Evolutionary conservation across 192 early-diverging fungal genomes (phyloP), one percentile per base, ranked within the genome.

Genomic region (Chytriomyces sp.): DNA sequence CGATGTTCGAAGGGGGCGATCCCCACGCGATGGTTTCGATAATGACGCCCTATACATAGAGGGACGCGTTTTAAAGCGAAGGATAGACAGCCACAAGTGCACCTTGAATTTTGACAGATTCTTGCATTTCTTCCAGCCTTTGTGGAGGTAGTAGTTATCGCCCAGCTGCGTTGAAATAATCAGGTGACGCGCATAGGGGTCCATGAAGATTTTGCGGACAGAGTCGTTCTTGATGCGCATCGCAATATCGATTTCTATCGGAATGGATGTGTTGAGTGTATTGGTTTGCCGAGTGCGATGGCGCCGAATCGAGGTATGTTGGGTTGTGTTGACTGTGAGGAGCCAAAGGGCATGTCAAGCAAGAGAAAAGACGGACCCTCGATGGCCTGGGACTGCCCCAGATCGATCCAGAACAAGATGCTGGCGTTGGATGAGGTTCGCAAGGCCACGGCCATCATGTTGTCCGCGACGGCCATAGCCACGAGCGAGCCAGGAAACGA

Each of bases 1-100:
- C 75, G 0, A 76, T 74, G 39, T 81, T 85, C 30, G 78, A 69
- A 5, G 77, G 7, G 19, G 68, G 80, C 58, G 86, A 84, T 44
- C 92, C 94, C 96, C 96, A 98, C 2, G 92, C 95, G n/a, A 98
- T 88, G 0, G 92, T 91, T 36, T 94, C 91, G 53, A 96, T 86
- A 22, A 89, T 77, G 61, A 95, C 82, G 17, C 89, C 92, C 86
- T 93, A 63, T 3, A n/a, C n/a, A n/a, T n/a, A n/a, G n/a, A n/a
- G n/a, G 26, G 25, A 28, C 28, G 3, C 2, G 44, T n/a, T 49
- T 49, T 49, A 31, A 55, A 78, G 52, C 31, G 25, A 25, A n/a
- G 58, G 32, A 37, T 4, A 4, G 37, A 71, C 28, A 28, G 28
- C 63, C 25, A 32, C 7, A 7, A 19, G 39, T 5, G 57, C 38